Conservation (phyloP, 148 eudicot genomes). For the Bassia scoparia region DNA sequence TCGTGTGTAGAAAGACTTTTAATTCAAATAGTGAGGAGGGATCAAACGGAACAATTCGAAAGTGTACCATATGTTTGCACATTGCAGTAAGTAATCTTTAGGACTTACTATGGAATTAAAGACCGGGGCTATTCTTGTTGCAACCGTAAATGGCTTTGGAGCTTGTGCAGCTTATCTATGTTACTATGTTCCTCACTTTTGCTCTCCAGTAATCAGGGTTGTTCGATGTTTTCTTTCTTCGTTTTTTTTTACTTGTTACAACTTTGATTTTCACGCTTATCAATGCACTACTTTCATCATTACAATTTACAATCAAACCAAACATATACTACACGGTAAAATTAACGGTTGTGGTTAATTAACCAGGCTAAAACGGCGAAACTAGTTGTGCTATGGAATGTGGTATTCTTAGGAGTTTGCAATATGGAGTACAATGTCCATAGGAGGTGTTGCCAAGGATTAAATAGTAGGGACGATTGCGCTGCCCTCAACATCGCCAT, state of each 20-base stretch:
- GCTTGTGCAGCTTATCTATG: constrained; percentile 39
- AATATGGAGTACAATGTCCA: constrained; percentile 12
- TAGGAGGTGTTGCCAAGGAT: constrained; percentile 17
- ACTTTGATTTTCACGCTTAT: too few relatives aligned
- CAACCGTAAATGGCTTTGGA: constrained; percentile 62
- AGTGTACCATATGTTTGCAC: constrained; percentile 47
- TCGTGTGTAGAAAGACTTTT: constrained; percentile 45
- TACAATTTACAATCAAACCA: too few relatives aligned
- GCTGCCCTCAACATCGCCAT: constrained; percentile 42
- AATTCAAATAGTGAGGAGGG: constrained; percentile 30
- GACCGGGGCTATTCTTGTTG: constrained; percentile 46
- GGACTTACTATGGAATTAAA: constrained; percentile 57
- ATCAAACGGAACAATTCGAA: constrained; percentile 44
- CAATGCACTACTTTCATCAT: too few relatives aligned
- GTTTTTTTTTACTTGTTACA: too few relatives aligned
- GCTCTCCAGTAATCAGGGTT: constrained; percentile 40
- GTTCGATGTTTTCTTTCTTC: too few relatives aligned
- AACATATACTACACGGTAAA: too few relatives aligned
- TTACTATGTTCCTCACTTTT: constrained; percentile 39
- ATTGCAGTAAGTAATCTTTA: constrained; percentile 34
- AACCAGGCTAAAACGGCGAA: constrained; percentile 15
- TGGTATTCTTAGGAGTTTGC: constrained; percentile 23
- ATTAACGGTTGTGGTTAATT: neutral
- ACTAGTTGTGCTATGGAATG: constrained; percentile 5
- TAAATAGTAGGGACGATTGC: constrained; percentile 15